Conservation (phyloP, 495 filamentous ascomycete species). For the Penicillium mononematosum region DNA sequence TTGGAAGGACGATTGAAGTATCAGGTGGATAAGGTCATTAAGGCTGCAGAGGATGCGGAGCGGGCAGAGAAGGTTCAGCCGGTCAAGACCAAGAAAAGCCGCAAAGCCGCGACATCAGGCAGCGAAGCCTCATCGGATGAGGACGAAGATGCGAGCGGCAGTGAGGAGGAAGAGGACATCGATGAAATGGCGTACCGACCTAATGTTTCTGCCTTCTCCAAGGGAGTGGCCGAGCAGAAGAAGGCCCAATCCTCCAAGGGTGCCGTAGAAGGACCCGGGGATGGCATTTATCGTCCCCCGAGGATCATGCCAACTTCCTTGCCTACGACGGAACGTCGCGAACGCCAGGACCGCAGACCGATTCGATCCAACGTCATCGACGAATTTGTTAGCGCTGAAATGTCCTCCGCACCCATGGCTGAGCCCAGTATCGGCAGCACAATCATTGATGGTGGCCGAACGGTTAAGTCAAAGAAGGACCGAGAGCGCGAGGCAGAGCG, state of each 20-base stretch:
- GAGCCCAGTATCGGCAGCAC: slow-evolving; percentile 83
- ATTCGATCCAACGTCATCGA: slow-evolving; percentile 76
- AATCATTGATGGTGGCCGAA: slow-evolving; percentile 69
- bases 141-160: slow-evolving; percentile 24
- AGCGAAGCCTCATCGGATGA: slow-evolving; percentile 32
- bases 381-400: slow-evolving; percentile 78
- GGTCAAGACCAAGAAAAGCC: slow-evolving; percentile 28
- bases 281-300: slow-evolving; percentile 79
- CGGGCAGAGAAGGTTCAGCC: slow-evolving; percentile 32
- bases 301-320: slow-evolving; percentile 73
- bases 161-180: slow-evolving; percentile 45
- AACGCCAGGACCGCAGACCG: slow-evolving; percentile 45
- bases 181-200: slow-evolving; percentile 69
- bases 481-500: slow-evolving; percentile 68
- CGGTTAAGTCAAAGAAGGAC: slow-evolving; percentile 68
- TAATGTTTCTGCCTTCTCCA: slow-evolving; percentile 60
- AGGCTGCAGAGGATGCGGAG: slow-evolving; percentile 76
- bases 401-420: slow-evolving; percentile 72
- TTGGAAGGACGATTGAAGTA: slow-evolving; percentile 84
- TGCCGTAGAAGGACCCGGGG: slow-evolving; percentile 30
- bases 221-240: slow-evolving; percentile 32
- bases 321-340: slow-evolving; percentile 58
- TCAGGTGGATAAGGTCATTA: slow-evolving; percentile 86
- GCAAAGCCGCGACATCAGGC: slow-evolving; percentile 21
- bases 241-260: slow-evolving; percentile 26